phyloP scores from a whole-genome alignment of 768 basidiomycete genomes.

The Postia placenta region DNA sequence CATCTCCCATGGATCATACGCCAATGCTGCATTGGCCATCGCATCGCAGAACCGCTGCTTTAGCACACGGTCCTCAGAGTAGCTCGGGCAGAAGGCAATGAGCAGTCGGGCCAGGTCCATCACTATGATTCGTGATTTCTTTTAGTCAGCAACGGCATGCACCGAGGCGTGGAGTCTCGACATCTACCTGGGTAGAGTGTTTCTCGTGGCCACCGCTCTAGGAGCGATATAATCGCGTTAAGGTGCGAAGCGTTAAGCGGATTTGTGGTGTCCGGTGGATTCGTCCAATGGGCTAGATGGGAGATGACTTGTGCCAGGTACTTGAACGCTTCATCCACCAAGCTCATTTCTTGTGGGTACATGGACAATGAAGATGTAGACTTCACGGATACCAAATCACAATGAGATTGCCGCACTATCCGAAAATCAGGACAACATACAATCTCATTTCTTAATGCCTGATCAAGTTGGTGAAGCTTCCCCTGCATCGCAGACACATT shows the following conservation, averaged over 20 bases:
- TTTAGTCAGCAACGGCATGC: background rate
- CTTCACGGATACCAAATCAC: slow-evolving; percentile 28
- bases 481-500: slow-evolving; percentile 72
- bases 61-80: slow-evolving; percentile 37
- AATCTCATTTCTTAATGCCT: slow-evolving; percentile 58
- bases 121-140: slow-evolving; percentile 38
- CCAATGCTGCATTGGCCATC: slow-evolving; percentile 65
- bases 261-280: slow-evolving; percentile 14
- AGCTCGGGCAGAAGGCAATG: slow-evolving; percentile 53
- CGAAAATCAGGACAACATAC: slow-evolving; percentile 38
- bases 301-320: slow-evolving; percentile 49
- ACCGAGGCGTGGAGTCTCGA: background rate
- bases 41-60: slow-evolving; percentile 51
- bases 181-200: slow-evolving; percentile 66
- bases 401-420: background rate
- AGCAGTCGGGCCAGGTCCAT: slow-evolving; percentile 83
- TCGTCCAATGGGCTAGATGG: slow-evolving; percentile 23
- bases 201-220: slow-evolving; percentile 69
- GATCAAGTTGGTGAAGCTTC: slow-evolving; percentile 74
- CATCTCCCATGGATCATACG: slow-evolving; percentile 47
- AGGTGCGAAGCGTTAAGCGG: slow-evolving; percentile 44
- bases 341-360: slow-evolving; percentile 53
- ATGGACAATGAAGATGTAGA: slow-evolving; percentile 67
- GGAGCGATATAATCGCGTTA: slow-evolving; percentile 54
- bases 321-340: slow-evolving; percentile 57